These are phyloP conservation scores for Sanghuangporus baumii DNA, from an alignment of 1,284 basidiomycete species.

Conservation along the genomic window DNA sequence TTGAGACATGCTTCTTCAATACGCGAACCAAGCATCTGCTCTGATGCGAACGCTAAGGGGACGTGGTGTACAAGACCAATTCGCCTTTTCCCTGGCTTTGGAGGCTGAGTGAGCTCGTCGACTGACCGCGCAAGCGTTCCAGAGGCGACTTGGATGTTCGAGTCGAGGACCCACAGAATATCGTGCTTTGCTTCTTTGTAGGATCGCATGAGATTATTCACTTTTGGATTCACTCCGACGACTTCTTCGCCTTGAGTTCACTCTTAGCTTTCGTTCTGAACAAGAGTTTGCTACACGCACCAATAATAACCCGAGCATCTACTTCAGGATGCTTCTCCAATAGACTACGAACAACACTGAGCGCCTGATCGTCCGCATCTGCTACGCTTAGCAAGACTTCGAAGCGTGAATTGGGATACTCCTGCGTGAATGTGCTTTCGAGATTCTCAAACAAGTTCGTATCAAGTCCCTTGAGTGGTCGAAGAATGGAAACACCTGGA, in stretches of 20 bases:
- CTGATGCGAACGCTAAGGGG: conserved; percentile 79
- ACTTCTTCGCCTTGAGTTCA: conserved; percentile 52
- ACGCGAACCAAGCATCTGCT: conserved; percentile 66
- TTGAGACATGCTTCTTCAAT: conserved; percentile 95
- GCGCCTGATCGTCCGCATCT: conserved; percentile 75
- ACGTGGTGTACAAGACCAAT: conserved; percentile 95
- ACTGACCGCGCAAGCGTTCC: conserved; percentile 87
- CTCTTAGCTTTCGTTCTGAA: neutral
- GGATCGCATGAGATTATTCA: conserved; percentile 90
- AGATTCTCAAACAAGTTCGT: conserved; percentile 91
- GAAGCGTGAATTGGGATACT: conserved; percentile 83
- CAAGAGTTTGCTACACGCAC: conserved; percentile 39
- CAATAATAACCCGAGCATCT: conserved; percentile 66
- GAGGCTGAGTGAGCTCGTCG: conserved; percentile 52
- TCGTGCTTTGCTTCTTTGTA: conserved; percentile 81
- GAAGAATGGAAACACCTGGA: conserved; percentile 87
- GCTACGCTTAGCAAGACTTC: conserved; percentile 88
- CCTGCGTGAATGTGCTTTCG: conserved; percentile 84
- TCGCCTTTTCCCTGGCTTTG: conserved; percentile 32
- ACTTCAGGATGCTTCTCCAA: conserved; percentile 73
- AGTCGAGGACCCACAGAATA: conserved; percentile 96
- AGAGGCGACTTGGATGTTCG: conserved; percentile 77
- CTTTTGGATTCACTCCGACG: conserved; percentile 94
- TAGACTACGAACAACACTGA: conserved; percentile 71
- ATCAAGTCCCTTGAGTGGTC: conserved; percentile 90